Conservation (phyloP, 176 grass and related monocot genomes). For the Cenchrus fungigraminus region DNA sequence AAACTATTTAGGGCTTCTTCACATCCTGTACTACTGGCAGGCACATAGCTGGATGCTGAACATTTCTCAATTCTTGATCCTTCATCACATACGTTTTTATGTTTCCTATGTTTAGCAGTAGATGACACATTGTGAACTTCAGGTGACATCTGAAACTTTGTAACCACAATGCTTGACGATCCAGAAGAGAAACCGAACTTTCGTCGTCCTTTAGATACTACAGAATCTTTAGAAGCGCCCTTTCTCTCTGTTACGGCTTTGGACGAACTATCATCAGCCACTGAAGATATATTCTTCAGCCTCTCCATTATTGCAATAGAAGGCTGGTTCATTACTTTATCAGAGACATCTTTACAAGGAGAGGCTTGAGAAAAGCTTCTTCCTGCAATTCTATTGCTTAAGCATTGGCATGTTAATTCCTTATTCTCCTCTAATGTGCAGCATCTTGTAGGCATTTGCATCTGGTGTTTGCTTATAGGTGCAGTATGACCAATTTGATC, state of each 20-base stretch:
- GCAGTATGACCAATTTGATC: constrained; percentile 44
- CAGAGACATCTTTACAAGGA: constrained; percentile 56
- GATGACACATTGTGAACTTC: constrained; percentile 57
- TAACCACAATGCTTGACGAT: constrained; percentile 73
- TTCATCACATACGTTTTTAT: constrained; percentile 64
- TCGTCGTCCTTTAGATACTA: constrained; percentile 42
- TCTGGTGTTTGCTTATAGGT: constrained; percentile 35
- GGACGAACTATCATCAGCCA: constrained; percentile 24
- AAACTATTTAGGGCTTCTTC: constrained; percentile 31
- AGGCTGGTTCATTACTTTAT: constrained; percentile 46
- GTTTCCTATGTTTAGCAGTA: constrained; percentile 41
- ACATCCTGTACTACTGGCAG: constrained; percentile 47
- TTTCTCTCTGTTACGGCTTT: constrained; percentile 39
- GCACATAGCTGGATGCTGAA: constrained; percentile 71
- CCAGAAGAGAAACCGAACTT: constrained; percentile 78
- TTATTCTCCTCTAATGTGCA: constrained; percentile 43
- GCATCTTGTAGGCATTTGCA: constrained; percentile 45
- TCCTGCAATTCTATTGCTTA: constrained; percentile 49
- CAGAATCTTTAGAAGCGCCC: constrained; percentile 40
- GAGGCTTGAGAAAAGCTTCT: constrained; percentile 41
- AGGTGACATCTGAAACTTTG: constrained; percentile 70
- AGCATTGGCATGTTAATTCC: constrained; percentile 63
- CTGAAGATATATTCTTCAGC: constrained; percentile 46
- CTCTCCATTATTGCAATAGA: constrained; percentile 38
- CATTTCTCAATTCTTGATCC: constrained; percentile 79